Evolutionary conservation across 2,329 filamentous ascomycete species (phyloP), one percentile per base, ranked within the genome.

Genomic region (Aspergillus ruber): DNA sequence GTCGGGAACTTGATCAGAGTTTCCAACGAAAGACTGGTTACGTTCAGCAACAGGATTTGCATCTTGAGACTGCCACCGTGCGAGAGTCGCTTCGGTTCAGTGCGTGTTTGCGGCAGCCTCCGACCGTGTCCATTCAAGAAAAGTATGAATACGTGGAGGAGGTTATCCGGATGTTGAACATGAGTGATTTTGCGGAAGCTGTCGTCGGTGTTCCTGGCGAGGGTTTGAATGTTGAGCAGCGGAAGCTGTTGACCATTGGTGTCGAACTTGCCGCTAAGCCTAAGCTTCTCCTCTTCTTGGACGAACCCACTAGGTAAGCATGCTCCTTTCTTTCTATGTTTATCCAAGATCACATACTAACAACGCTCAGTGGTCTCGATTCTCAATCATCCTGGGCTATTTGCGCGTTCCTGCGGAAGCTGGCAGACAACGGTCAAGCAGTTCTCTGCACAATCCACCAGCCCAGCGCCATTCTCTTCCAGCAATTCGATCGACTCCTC

Each of bases 401-500:
- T 61, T 78, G 88, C 44, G 82, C 85, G 57, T 79, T 95, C 18
- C 78, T 96, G 35, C 84, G 91, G 67, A 94, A 91, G 70, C 75
- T 96, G 32, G 88, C 89, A 56, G 86, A 91, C 66, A 84, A 81
- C 48, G 90, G 90, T 8, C 88, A 93, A 65, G 89, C 90, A 20
- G 85, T 96, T 61, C 80, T 96, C 12, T 94, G 88, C 70, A 95
- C 90, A 0, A 95, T 96, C 51, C 90, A 96, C 65, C 90, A 96
- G 66, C 90, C 90, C 12, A 91, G 87, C 10, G 88, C 89, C 35
- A 88, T 94, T 74, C 76, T 95, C 42, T 95, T 96, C 74, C 86
- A 95, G 65, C 82, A 88, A 50, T 95, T 84, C 43, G 82, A 85
- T 52, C 72, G 74, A 1, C 64, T 85, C 1, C 66, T 85, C 0